Evolutionary conservation across 495 filamentous ascomycete species (phyloP).

Genomic region (Xylaria flabelliformis): DNA sequence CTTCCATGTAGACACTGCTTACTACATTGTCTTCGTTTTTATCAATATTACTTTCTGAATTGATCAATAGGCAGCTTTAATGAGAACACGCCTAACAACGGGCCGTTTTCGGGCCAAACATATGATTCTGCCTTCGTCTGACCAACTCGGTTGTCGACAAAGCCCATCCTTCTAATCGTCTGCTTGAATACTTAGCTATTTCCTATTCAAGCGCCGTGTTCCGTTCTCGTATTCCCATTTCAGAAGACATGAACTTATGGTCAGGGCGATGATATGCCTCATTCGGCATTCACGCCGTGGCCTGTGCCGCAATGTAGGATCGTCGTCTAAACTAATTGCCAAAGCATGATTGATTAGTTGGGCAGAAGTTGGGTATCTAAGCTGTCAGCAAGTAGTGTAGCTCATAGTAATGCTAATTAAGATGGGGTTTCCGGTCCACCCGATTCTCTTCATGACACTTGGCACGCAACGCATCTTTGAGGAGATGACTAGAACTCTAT

Average conservation of each 20-base stretch:
- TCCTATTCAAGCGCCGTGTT: background rate
- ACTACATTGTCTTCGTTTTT: constrained; percentile 12
- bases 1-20: constrained; percentile 1
- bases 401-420: background rate
- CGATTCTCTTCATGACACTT: background rate
- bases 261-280: background rate
- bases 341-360: background rate
- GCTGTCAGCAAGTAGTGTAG: background rate
- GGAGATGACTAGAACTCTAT: background rate
- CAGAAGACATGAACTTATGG: background rate
- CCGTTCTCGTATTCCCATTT: background rate
- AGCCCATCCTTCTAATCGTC: background rate
- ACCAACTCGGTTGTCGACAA: background rate
- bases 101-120: constrained; percentile 5
- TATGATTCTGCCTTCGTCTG: background rate
- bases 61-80: background rate
- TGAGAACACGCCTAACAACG: background rate
- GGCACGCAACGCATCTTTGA: background rate
- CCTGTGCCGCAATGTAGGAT: constrained; percentile 11
- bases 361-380: background rate
- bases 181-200: background rate
- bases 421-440: background rate
- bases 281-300: background rate
- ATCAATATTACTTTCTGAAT: background rate
- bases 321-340: background rate